Percentiles rank a stretch among this genome's conserved stretches.
phyloP scores from a whole-genome alignment of 257 asterid genomes.

The Cinchona pubescens region DNA sequence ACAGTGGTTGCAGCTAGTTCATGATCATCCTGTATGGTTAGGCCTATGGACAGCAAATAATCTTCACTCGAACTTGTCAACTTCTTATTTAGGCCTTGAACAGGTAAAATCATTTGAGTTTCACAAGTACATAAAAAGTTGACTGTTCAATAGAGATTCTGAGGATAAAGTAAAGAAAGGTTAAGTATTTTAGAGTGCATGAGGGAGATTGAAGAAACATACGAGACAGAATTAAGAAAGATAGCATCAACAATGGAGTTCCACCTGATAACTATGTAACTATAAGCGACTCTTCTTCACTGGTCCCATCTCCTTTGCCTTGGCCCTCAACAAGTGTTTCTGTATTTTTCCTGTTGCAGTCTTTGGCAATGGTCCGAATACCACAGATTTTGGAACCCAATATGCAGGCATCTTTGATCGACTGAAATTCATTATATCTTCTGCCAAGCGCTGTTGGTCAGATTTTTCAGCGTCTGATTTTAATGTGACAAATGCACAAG shows the following conservation, averaged over 20 bases:
- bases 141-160: background rate
- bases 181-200: background rate
- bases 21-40: background rate
- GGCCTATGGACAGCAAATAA: background rate
- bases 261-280: background rate
- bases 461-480: slow-evolving; percentile 45
- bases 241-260: background rate
- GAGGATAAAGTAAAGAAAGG: background rate
- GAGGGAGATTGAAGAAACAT: background rate
- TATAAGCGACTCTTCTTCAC: slow-evolving; percentile 64
- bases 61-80: background rate
- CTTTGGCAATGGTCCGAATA: slow-evolving; percentile 86
- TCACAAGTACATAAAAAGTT: background rate
- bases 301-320: slow-evolving; percentile 88
- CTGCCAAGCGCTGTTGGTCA: slow-evolving; percentile 42
- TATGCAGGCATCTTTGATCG: slow-evolving; percentile 73
- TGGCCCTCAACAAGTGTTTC: slow-evolving; percentile 80
- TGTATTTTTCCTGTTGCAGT: slow-evolving; percentile 97
- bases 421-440: slow-evolving; percentile 74
- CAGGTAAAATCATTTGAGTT: background rate
- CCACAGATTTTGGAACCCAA: slow-evolving; percentile 85
- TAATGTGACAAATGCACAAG: slow-evolving; percentile 87
- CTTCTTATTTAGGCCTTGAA: background rate
- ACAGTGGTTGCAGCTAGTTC: background rate
- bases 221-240: background rate